phyloP scores from a whole-genome alignment of 2,329 filamentous ascomycete genomes.

The Sordariomycetes sp. region DNA sequence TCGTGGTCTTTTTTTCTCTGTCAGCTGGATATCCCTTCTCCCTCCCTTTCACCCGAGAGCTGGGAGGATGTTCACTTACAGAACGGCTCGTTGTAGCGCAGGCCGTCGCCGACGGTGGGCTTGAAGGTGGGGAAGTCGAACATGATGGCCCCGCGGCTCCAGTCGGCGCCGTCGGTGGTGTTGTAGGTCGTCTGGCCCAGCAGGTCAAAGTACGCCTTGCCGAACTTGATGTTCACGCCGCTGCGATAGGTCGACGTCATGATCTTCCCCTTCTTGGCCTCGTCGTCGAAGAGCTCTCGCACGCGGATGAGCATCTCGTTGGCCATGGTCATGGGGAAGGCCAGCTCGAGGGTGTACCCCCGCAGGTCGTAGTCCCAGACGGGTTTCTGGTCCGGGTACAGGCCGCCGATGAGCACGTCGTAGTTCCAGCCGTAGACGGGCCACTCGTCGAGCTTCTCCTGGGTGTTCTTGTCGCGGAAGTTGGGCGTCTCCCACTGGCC shows the following conservation, averaged over 20 bases:
- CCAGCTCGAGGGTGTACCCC: constrained; percentile 38
- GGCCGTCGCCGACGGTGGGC: constrained; percentile 30
- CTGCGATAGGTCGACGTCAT: constrained; percentile 40
- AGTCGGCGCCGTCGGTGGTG: constrained; percentile 36
- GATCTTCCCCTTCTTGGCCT: constrained; percentile 26
- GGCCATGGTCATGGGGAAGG: constrained; percentile 36
- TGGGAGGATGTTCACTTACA: constrained; percentile 23
- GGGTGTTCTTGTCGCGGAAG: constrained; percentile 38
- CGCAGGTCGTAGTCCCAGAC: constrained; percentile 39
- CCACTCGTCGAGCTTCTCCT: constrained; percentile 29
- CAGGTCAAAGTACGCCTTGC: constrained; percentile 34
- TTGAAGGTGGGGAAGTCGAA: constrained; percentile 40
- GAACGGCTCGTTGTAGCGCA: constrained; percentile 38
- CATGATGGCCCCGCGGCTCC: constrained; percentile 39
- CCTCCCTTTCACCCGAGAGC: neutral
- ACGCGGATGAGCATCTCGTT: constrained; percentile 38
- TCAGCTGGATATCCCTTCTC: neutral
- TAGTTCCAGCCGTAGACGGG: constrained; percentile 44
- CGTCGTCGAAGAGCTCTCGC: constrained; percentile 34
- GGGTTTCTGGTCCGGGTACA: constrained; percentile 35
- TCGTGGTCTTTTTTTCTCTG: constrained; percentile 23
- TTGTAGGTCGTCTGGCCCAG: constrained; percentile 36
- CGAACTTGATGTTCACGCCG: constrained; percentile 43
- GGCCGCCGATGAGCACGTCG: constrained; percentile 39
- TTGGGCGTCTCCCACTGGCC: constrained; percentile 36